Evolutionary conservation across 2,329 filamentous ascomycete genomes (phyloP), one percentile per base, ranked within the genome.

Genomic region (Colletotrichum sp.): DNA sequence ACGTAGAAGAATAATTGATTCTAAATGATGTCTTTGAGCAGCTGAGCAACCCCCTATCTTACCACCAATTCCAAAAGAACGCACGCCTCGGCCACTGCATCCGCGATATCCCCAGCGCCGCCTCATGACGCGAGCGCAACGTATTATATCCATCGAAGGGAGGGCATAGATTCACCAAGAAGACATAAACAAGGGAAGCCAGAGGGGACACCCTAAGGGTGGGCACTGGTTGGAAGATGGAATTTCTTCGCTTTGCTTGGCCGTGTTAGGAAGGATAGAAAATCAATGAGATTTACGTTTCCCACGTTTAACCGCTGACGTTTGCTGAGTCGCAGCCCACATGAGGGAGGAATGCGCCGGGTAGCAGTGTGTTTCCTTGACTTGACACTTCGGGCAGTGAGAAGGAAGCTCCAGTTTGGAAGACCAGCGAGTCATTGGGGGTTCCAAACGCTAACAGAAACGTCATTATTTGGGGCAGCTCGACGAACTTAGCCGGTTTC

Each of bases 1-100:
- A 69, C 58, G 69, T 77, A 77, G 75, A 74, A 77, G 75, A 74
- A 56, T 61, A 78, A 77, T 77, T 74, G 76, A 76, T 64, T 71
- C 71, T 78, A 71, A 78, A 71, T 61, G 34, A 66, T 64, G 30
- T 73, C 15, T 65, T n/a, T 58, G 65, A 64, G 61, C 71, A 78
- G 77, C 52, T 78, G 67, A 78, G 75, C 71, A 71, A 55, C n/a
- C 27, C 32, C 22, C 56, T 22, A 58, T 22, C 65, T 70, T 52
- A 52, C 7, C 28, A 76, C 55, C 70, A 61, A 74, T 39, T 61
- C 48, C 61, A 71, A 48, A 58, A 55, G 16, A 68, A 30, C 43
- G n/a, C 36, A 68, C 28, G 34, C 70, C 48, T 74, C 70, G 48
- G 70, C 74, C 56, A 60, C 43, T 55, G 39, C 58, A 74, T 32